Evolutionary conservation across 179 eudicot species (phyloP).

Genomic region (Camellia oleifera): DNA sequence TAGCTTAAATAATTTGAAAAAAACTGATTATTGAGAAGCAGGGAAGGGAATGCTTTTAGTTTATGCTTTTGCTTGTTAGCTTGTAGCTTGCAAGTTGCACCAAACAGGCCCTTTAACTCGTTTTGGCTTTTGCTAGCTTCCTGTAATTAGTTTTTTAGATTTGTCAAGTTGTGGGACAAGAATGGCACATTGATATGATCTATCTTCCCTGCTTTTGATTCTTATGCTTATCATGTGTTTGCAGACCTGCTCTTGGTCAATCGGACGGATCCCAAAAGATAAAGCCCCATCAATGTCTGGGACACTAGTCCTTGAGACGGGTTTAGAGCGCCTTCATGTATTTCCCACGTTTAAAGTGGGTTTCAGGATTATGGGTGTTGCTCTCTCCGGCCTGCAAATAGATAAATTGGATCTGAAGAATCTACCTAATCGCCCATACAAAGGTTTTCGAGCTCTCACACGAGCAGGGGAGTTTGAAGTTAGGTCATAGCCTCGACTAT

Average conservation of each 20-base stretch:
- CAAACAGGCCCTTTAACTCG: too few species aligned
- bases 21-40: too few species aligned
- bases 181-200: neutral
- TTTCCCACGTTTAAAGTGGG: conserved; percentile 74
- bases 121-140: neutral
- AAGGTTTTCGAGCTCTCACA: conserved; percentile 88
- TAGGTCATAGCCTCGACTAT: conserved; percentile 46
- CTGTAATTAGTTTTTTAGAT: neutral
- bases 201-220: neutral
- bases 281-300: conserved; percentile 91
- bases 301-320: conserved; percentile 62
- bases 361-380: conserved; percentile 84
- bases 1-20: too few species aligned
- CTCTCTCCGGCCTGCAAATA: conserved; percentile 80
- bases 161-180: neutral
- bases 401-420: conserved; percentile 72
- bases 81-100: too few species aligned
- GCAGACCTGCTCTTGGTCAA: conserved; percentile 87
- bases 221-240: conserved; percentile 8
- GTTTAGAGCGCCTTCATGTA: conserved; percentile 63
- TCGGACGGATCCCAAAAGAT: conserved; percentile 81
- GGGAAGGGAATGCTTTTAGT: too few species aligned
- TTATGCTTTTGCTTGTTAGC: too few species aligned
- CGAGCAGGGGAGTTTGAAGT: conserved; percentile 74
- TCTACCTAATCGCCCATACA: conserved; percentile 66